Base-by-base conservation (phyloP, 2,329 filamentous ascomycete genomes). In the Pseudogymnoascus destructans region DNA sequence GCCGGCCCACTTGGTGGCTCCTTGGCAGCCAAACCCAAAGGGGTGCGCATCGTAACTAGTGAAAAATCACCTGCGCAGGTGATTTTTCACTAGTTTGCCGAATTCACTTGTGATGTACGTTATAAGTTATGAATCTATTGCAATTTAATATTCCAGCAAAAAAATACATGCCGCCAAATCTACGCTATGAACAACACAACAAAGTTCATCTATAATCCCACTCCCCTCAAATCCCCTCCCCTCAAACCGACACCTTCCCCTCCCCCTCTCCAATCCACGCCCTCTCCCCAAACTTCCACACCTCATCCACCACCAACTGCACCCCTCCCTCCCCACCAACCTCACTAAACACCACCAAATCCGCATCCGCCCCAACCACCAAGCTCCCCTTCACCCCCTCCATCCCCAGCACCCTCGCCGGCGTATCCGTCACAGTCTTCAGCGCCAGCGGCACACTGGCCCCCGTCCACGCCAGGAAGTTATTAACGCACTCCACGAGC, bases 401-500 rank as follows among this genome's bases (percentile, higher is more conserved):
- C 40, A 91, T 66, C 0, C 85, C 85, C 15, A 93, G 73, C 86
- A 93, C 89, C 54, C 77, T 78, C 1, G 89, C 87, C 0, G 89
- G 89, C 0, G 87, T 90, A 32, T 79, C 75, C 0, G 89, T 93
- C 27, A 91, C 88, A 7, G 86, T 80, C 62, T 79, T 80, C 49
- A 93, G 71, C 1, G 85, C 87, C 66, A 84, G 78, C 0, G 86
- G 80, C 33, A 91, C 77, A 33, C 76, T 77, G 4, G 81, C 79
- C 11, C 84, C 85, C 1, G 84, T 84, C 84, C 85, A 92, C 60
- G 78, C 79, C 64, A 89, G 75, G 69, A 93, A 91, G 70, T 93
- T 93, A 67, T 83, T 86, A 58, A 91, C 82, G 65, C 89, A 93
- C 65, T 92, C 86, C 38, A 91, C 78, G n/a, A 95, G 75, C 5